Base-by-base conservation (phyloP, 106 monocot genomes). In the Cymbidium sinense region DNA sequence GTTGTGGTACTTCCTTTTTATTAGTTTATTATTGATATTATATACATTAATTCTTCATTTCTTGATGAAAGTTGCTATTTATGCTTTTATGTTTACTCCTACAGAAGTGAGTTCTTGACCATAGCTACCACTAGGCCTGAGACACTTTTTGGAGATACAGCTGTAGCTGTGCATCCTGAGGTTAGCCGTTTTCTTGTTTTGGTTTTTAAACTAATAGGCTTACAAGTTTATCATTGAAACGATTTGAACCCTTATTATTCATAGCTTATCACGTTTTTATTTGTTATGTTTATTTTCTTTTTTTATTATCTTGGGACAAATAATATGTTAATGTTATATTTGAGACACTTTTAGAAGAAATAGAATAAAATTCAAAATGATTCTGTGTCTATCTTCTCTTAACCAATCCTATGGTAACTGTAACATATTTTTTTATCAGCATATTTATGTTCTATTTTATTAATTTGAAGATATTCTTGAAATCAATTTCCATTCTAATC, bases 71-170 rank as follows among this genome's bases (percentile, higher is more conserved):
- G 29, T 74, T 39, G 20, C 31, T 52, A 31, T 19, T 79, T 10
- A 54, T 44, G 18, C 21, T 25, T 75, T 18, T 11, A 72, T 36
- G 30, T 41, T 83, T 77, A 21, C 35, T 82, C 29, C 36, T 81
- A 35, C 73, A 98, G 96, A 83, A 75, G 64, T 81, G 94, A 98
- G 39, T 98, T 43, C 84, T 73, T 98, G 81, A 98, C 94, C 72
- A 86, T 98, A 39, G 96, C 96, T 71, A 98, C 96, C 36, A 98
- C 96, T 69, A 83, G 96, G 39, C 96, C 96, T 5, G 96, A 98
- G 81, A 98, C 96, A 76, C 58, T 98, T 34, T 98, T 98, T 94
- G 96, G 88, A 43, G 96, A 98, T 82, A 87, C 85, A 80, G 96
- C 96, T 39, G 79, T 98, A 83, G 96, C 94, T 64, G 96, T 98